These are phyloP conservation scores for Gypsophila paniculata DNA, from an alignment of 179 eudicot species.

Conservation along the genomic window DNA sequence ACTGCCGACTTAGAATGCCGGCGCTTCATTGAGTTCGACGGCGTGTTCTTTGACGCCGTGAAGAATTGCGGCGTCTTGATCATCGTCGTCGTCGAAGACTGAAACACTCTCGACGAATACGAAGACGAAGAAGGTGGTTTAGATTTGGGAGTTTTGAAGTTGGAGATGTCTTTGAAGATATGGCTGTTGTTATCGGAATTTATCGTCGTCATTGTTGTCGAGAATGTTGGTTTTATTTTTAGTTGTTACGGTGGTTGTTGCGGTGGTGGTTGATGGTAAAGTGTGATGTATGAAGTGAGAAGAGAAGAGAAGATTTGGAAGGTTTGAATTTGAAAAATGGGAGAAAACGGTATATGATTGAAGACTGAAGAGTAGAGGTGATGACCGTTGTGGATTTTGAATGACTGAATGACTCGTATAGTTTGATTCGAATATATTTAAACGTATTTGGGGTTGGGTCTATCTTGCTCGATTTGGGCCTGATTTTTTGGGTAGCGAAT, in stretches of 20 bases:
- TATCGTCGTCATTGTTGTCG: conserved; percentile 25
- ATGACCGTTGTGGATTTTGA: neutral
- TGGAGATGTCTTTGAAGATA: conserved; percentile 70
- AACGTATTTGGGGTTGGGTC: too few relatives aligned
- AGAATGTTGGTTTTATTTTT: conserved; percentile 1
- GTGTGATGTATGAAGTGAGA: neutral
- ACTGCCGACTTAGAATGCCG: conserved; percentile 31
- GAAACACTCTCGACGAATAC: conserved; percentile 33
- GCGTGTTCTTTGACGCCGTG: conserved; percentile 64
- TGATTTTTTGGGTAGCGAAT: too few relatives aligned
- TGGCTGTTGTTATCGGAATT: conserved; percentile 25
- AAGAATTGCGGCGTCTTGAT: conserved; percentile 53
- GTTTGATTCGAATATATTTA: too few relatives aligned
- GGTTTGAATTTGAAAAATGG: conserved; percentile 29
- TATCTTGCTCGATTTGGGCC: too few relatives aligned
- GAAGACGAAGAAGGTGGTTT: conserved; percentile 18
- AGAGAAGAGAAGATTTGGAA: too few relatives aligned
- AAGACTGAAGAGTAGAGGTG: neutral
- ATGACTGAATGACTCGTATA: too few relatives aligned
- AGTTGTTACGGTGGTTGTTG: neutral
- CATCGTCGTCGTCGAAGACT: neutral
- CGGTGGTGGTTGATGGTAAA: neutral
- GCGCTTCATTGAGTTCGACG: conserved; percentile 32
- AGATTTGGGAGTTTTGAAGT: conserved; percentile 71
- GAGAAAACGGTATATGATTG: neutral